Base-by-base conservation (phyloP, 345 rosid species). In the Cardiospermum halicacabum region DNA sequence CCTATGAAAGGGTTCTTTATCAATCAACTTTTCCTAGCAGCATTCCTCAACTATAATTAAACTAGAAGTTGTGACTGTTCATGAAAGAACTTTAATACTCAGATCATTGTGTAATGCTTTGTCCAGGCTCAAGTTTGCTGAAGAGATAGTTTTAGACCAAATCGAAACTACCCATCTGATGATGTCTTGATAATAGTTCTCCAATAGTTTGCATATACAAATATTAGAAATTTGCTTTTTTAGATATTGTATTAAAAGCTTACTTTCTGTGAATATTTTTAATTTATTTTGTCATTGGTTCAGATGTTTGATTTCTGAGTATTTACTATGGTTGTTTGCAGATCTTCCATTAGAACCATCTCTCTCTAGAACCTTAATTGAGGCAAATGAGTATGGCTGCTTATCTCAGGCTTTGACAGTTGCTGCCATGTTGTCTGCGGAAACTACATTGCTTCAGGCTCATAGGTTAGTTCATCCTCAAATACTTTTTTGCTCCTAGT, bases 331-430 rank as follows among this genome's bases (percentile, higher is more conserved):
- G 71, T 69, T 68, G 54, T 68, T 5, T 75, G 75, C 87, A 93
- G 97, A 89, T 67, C 96, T 91, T 78, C 99, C 99, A 18, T 72
- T 94, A 62, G 99, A 91, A 76, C 99, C 99, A 45, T 91, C 99
- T 37, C 84, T 94, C 71, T 86, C 99, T 63, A 84, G 97, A 87
- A 91, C 89, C 59, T 80, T 94, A 69, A 80, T 89, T 60, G 96
- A 91, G 79, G 97, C 99, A 54, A 87, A 87, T 72, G 89, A 85
- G 67, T 71, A 67, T 67, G 95, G 86, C 65, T 87, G 92, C 85
- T 77, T 94, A 74, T 78, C 96, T 66, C 89, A 91, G 79, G 97
- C 97, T 71, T 73, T 94, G 74, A 87, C 97, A n/a, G 81, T 94
- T 60, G 97, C 81, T 77, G 89, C 99, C 49, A 91, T 94, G 97